Evolutionary conservation across 768 basidiomycete genomes (phyloP).

Genomic region (Suillus alpinus): DNA sequence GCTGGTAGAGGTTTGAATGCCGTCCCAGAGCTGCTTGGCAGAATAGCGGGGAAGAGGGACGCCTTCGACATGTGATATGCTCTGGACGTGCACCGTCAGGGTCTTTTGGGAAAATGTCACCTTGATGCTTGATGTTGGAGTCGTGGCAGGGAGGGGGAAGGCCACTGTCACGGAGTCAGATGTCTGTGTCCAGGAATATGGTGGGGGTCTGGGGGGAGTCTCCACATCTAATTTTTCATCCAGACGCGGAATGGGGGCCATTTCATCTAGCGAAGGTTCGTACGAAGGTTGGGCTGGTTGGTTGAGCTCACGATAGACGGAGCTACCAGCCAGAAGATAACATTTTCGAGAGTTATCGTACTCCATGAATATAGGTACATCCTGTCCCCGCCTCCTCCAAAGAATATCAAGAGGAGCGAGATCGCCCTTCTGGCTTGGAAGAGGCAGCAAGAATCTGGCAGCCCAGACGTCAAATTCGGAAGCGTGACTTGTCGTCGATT

Average conservation of each 20-base stretch:
- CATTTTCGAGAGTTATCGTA: conserved; percentile 45
- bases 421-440: conserved; percentile 30
- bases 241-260: conserved; percentile 64
- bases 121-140: conserved; percentile 59
- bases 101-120: conserved; percentile 64
- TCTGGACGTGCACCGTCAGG: conserved; percentile 61
- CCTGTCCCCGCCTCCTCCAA: conserved; percentile 71
- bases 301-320: conserved; percentile 46
- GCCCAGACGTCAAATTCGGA: conserved; percentile 67
- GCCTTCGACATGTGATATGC: conserved; percentile 25
- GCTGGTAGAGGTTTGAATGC: conserved; percentile 72
- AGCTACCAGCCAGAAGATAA: conserved; percentile 59
- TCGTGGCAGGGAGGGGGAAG: conserved; percentile 76
- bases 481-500: conserved; percentile 16
- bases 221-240: conserved; percentile 52
- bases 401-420: conserved; percentile 45
- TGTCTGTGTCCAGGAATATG: conserved; percentile 94
- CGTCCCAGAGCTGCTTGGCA: conserved; percentile 72
- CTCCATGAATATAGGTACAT: conserved; percentile 60
- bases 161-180: conserved; percentile 79
- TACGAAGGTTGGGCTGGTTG: conserved; percentile 35
- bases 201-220: conserved; percentile 54
- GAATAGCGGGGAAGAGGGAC: conserved; percentile 57
- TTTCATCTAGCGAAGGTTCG: conserved; percentile 63
- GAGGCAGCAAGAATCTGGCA: conserved; percentile 46